Evolutionary conservation across 2,329 filamentous ascomycete species (phyloP), one percentile per base, ranked within the genome.

Genomic region (Pyricularia grisea): DNA sequence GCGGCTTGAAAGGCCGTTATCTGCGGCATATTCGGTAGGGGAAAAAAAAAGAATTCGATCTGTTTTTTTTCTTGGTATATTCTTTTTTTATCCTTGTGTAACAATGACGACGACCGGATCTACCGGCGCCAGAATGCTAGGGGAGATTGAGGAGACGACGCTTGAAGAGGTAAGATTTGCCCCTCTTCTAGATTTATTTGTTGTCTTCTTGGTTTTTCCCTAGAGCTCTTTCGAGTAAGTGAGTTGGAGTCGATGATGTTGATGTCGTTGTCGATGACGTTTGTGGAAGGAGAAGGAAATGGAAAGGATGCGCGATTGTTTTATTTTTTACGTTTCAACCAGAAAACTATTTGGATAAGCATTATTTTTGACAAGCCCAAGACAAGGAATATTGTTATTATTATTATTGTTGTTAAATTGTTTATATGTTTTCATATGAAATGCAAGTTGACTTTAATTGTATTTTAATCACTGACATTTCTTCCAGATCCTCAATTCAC

Each of bases 101-200:
- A 70, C 73, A 5, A 69, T 73, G 71, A 78, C 80, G 73, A 81
- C 72, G 3, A 73, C 82, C 68, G 79, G 78, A 66, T 76, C 76
- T 30, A 78, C 81, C 7, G 87, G 88, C 25, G 79, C 78, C 61
- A 76, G 82, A 70, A 69, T 89, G 69, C 76, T 90, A 66, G 79
- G 77, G 3, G 86, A 89, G 74, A 78, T 88, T 67, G 84, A 87
- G 73, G 84, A 86, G 76, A 79, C 78, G 70, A 88, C 79, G 75
- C 78, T 90, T 60, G 86, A 89, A 74, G 84, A 88, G 82, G 88
- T 90, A 72, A 33, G 74, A 23, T 66, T 50, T 20, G 17, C 42
- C 42, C 42, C 20, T n/a, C 20, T 50, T 50, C 14, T 20, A n/a
- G 17, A 50, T 6, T 50, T 11, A 20, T n/a, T 50, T 50, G 42